Conservation (phyloP, 495 filamentous ascomycete species). For the Trypethelium eluteriae region DNA sequence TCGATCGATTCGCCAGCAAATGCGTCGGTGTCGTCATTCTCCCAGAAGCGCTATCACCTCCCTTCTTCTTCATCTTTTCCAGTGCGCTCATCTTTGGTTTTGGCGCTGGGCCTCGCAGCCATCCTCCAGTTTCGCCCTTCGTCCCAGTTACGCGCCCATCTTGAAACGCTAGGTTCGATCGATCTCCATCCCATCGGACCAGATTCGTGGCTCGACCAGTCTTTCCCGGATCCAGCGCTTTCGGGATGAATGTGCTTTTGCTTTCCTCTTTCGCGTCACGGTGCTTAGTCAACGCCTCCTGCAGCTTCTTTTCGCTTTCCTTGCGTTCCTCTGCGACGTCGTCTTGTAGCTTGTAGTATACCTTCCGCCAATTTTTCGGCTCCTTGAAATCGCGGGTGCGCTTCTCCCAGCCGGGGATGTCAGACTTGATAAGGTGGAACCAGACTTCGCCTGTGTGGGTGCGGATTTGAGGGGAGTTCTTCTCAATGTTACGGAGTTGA, state of each 20-base stretch:
- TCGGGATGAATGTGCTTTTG: constrained; percentile 4
- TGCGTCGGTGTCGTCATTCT: constrained; percentile 13
- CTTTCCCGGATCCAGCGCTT: constrained; percentile 9
- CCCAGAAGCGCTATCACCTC: background rate
- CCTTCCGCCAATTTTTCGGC: constrained; percentile 53
- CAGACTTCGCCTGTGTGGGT: constrained; percentile 57
- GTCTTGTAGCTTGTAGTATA: constrained; percentile 42
- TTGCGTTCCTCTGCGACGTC: constrained; percentile 10
- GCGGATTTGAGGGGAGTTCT: constrained; percentile 56
- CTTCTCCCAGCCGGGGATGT: constrained; percentile 55
- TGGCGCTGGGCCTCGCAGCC: background rate
- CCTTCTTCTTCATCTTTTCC: background rate
- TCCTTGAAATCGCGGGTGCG: constrained; percentile 50
- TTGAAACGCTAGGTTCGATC: background rate
- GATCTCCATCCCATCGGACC: constrained; percentile 7
- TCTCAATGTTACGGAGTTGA: constrained; percentile 58
- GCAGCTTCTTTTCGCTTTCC: constrained; percentile 1
- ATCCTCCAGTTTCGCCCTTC: background rate
- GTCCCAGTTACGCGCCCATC: background rate
- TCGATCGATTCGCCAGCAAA: background rate
- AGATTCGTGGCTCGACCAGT: background rate
- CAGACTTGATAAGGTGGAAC: constrained; percentile 58
- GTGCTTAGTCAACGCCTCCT: background rate
- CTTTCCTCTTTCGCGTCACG: background rate
- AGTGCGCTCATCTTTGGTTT: background rate